Evolutionary conservation across 2,329 filamentous ascomycete species (phyloP).

Genomic region (Fusarium stilboides): DNA sequence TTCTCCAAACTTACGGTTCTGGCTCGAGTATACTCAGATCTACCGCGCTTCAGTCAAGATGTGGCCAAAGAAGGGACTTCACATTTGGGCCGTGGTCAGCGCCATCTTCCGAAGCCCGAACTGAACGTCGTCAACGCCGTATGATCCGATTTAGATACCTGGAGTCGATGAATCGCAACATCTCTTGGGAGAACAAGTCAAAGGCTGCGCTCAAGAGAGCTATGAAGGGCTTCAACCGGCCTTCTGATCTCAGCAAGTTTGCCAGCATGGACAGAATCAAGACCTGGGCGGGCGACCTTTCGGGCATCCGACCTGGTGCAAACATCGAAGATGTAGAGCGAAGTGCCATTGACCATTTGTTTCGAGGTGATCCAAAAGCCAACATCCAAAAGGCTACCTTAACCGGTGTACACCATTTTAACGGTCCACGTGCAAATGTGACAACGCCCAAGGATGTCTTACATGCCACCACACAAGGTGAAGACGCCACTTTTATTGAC

Average conservation of each 20-base stretch:
- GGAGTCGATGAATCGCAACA: constrained; percentile 61
- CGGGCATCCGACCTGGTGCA: constrained; percentile 57
- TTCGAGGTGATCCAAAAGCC: constrained; percentile 54
- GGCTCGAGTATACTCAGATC: constrained; percentile 31
- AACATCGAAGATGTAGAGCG: constrained; percentile 63
- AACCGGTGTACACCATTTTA: constrained; percentile 55
- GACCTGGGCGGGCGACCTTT: constrained; percentile 56
- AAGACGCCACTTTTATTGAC: constrained; percentile 60
- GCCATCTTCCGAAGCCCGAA: constrained; percentile 59
- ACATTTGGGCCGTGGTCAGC: constrained; percentile 66
- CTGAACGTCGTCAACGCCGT: constrained; percentile 60
- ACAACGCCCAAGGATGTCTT: constrained; percentile 44
- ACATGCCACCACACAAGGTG: constrained; percentile 44
- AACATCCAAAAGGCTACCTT: constrained; percentile 53
- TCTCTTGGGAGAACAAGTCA: constrained; percentile 63
- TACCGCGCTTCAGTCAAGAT: constrained; percentile 36
- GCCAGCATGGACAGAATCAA: constrained; percentile 56
- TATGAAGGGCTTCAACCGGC: constrained; percentile 55
- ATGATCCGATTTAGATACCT: constrained; percentile 62
- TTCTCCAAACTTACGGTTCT: constrained; percentile 41
- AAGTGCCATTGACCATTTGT: constrained; percentile 61
- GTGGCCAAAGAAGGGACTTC: constrained; percentile 58
- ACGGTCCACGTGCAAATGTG: constrained; percentile 40
- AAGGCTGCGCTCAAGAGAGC: constrained; percentile 59
- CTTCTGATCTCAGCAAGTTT: constrained; percentile 57